Evolutionary conservation across 1,139 yeast genomes (phyloP).

Genomic region (Lodderomyces parapsilosis): DNA sequence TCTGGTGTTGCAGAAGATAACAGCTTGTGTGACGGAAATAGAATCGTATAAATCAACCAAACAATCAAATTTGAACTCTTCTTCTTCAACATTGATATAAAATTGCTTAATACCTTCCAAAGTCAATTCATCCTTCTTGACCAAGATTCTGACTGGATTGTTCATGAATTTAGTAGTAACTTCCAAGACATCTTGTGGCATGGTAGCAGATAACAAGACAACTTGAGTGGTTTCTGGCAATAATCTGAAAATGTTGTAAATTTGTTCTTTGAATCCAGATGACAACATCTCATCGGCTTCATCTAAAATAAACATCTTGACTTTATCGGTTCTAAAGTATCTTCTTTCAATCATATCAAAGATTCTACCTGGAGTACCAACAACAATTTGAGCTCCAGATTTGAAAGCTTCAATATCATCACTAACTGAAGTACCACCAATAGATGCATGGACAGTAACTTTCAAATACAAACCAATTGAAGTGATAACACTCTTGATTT

Average conservation of each 20-base stretch:
- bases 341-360: conserved; percentile 96
- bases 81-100: conserved; percentile 91
- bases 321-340: conserved; percentile 80
- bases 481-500: conserved; percentile 94
- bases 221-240: conserved; percentile 95
- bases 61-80: conserved; percentile 92
- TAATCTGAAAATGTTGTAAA: conserved; percentile 92
- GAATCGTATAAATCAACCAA: conserved; percentile 96
- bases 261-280: conserved; percentile 96
- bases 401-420: conserved; percentile 92
- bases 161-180: conserved; percentile 97
- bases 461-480: conserved; percentile 93
- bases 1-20: conserved; percentile 99
- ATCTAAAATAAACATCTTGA: conserved; percentile 97
- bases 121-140: conserved; percentile 97
- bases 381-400: conserved; percentile 93
- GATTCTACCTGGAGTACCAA: conserved; percentile 99
- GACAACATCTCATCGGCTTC: conserved; percentile 99
- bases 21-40: conserved; percentile 97
- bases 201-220: conserved; percentile 93
- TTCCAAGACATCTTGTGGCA: conserved; percentile 96
- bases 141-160: conserved; percentile 95
- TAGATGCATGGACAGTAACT: conserved; percentile 94
- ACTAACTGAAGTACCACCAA: conserved; percentile 93
- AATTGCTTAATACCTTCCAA: conserved; percentile 98